Evolutionary conservation across 1,284 basidiomycete species (phyloP).

Genomic region (Fistulina hepatica): DNA sequence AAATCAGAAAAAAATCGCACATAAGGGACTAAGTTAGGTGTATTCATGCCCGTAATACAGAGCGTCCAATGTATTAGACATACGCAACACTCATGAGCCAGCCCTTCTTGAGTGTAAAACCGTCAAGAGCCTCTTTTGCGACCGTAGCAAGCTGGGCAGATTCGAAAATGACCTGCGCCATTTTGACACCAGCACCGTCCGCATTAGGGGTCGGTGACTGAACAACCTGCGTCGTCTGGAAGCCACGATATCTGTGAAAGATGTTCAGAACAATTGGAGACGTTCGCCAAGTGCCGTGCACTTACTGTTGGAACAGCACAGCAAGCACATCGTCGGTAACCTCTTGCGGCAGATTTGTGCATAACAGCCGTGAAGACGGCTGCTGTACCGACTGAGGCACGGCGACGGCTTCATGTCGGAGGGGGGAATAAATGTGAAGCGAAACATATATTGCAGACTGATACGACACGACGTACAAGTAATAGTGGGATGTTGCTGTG

Average conservation of each 20-base stretch:
- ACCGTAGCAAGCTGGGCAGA: constrained; percentile 57
- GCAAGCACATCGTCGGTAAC: constrained; percentile 71
- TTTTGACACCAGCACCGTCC: constrained; percentile 51
- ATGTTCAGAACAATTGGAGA: constrained; percentile 3
- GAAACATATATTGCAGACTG: constrained; percentile 16
- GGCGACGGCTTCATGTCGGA: constrained; percentile 24
- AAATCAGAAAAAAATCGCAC: too few species aligned
- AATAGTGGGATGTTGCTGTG: constrained; percentile 24
- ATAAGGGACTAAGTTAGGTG: too few species aligned
- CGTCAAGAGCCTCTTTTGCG: constrained; percentile 70
- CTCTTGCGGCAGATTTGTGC: constrained; percentile 72
- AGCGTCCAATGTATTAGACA: too few species aligned
- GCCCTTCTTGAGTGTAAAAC: constrained; percentile 70
- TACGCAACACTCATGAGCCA: constrained; percentile 73
- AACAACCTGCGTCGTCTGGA: constrained; percentile 56
- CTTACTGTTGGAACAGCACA: constrained; percentile 82
- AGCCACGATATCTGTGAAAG: constrained; percentile 57
- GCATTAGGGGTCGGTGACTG: constrained; percentile 55
- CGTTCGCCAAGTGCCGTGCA: constrained; percentile 13
- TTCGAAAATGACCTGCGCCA: constrained; percentile 71
- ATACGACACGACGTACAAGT: constrained; percentile 31
- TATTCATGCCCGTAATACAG: too few species aligned
- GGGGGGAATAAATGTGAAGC: constrained; percentile 22
- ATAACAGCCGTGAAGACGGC: constrained; percentile 55
- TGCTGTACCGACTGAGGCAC: constrained; percentile 44